These are phyloP conservation scores for Senecio squalidus DNA, from an alignment of 140 eudicot genomes.

Conservation along the genomic window DNA sequence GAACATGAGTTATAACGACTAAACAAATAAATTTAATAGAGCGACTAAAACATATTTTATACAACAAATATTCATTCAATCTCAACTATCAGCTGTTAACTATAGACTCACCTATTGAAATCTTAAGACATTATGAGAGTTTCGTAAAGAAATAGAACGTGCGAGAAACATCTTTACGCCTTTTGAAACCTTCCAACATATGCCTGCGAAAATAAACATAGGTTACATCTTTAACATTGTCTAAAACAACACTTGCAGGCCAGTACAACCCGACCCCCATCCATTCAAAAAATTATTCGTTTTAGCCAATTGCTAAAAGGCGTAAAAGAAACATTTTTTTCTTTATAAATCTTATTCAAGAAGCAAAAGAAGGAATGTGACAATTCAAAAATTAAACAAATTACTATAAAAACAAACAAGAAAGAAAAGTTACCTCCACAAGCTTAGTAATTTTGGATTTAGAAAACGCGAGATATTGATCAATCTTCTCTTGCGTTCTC, in stretches of 20 bases:
- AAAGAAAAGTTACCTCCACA: slow-evolving; percentile 56
- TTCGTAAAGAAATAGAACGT: slow-evolving; percentile 7
- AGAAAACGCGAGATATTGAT: slow-evolving; percentile 68
- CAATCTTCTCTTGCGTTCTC: slow-evolving; percentile 71
- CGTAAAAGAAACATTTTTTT: no score
- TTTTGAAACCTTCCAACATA: slow-evolving; percentile 53
- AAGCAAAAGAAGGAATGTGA: no score
- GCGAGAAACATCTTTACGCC: slow-evolving; percentile 24
- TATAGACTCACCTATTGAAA: slow-evolving; percentile 8
- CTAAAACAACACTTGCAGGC: background rate
- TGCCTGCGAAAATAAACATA: slow-evolving; percentile 39
- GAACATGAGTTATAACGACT: slow-evolving; percentile 11
- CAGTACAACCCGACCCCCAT: background rate
- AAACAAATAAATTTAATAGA: slow-evolving; percentile 14
- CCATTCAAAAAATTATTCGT: background rate
- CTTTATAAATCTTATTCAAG: no score
- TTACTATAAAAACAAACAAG: background rate
- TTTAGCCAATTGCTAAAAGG: background rate
- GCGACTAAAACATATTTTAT: slow-evolving; percentile 12
- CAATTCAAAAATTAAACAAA: background rate
- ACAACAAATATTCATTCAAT: slow-evolving; percentile 7
- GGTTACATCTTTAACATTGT: background rate
- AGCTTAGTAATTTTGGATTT: slow-evolving; percentile 77
- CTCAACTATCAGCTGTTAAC: no score
- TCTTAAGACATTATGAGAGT: slow-evolving; percentile 4